Evolutionary conservation across 2,329 filamentous ascomycete genomes (phyloP).

Genomic region (Arthrobotrys sinensis): DNA sequence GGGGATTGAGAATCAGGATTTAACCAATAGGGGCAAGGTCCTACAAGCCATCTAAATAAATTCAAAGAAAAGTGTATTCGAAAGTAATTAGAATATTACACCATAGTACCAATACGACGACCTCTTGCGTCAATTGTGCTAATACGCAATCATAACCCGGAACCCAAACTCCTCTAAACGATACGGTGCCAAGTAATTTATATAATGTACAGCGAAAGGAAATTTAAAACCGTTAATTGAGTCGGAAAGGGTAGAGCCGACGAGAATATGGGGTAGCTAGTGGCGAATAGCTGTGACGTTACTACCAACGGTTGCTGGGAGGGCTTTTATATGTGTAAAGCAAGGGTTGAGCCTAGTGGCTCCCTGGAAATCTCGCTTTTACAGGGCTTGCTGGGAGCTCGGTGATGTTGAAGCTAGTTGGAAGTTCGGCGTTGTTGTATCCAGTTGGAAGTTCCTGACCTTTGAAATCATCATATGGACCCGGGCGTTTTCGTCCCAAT

Average conservation of each 20-base stretch:
- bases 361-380: background rate
- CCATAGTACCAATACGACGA: background rate
- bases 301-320: constrained; percentile 9
- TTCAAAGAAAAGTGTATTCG: background rate
- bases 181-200: background rate
- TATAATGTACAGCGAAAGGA: background rate
- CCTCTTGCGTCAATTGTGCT: background rate
- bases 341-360: background rate
- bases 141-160: background rate
- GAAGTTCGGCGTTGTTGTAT: background rate
- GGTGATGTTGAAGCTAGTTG: background rate
- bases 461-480: constrained; percentile 15
- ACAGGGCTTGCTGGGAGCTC: constrained; percentile 13
- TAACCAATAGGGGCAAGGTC: no score
- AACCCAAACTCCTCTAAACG: background rate
- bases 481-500: background rate
- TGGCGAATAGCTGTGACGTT: background rate
- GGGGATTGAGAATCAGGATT: no score
- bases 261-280: background rate
- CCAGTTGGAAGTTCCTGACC: background rate
- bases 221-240: background rate
- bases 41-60: no score
- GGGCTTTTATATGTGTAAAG: background rate
- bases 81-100: background rate
- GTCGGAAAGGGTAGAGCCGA: background rate